Conservation (phyloP, 2,329 filamentous ascomycete genomes). For the Epichloe elymi region DNA sequence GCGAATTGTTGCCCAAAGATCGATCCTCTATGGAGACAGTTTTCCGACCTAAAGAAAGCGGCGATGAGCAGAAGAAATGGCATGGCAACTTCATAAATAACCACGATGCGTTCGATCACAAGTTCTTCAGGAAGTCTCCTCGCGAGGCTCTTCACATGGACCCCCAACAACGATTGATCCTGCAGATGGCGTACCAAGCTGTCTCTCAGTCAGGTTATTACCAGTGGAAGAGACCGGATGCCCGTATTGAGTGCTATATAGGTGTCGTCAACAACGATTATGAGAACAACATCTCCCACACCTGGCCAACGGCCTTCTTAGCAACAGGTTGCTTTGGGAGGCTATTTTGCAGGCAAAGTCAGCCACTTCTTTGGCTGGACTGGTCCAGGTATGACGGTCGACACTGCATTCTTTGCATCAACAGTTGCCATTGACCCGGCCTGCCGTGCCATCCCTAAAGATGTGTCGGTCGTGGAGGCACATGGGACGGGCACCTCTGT, state of each 20-base stretch:
- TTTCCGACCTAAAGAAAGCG: not conserved
- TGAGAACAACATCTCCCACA: slow-evolving; percentile 1
- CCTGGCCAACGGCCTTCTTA: not conserved
- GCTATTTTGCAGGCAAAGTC: slow-evolving; percentile 4
- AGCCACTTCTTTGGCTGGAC: slow-evolving; percentile 3
- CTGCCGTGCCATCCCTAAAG: slow-evolving; percentile 33
- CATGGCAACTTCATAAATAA: slow-evolving; percentile 37
- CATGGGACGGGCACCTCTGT: slow-evolving; percentile 81
- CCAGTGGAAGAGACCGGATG: not conserved
- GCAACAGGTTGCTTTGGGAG: not conserved
- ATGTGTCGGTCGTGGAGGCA: slow-evolving; percentile 76
- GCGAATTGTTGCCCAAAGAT: slow-evolving; percentile 5
- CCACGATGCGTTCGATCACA: slow-evolving; percentile 52
- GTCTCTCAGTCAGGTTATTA: not conserved
- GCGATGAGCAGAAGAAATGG: not conserved
- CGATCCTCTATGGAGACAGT: not conserved
- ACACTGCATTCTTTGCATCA: slow-evolving; percentile 6
- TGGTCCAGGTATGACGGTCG: slow-evolving; percentile 4
- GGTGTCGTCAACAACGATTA: slow-evolving; percentile 4
- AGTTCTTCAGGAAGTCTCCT: slow-evolving; percentile 61
- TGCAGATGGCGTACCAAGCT: slow-evolving; percentile 1
- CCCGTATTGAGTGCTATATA: slow-evolving; percentile 1
- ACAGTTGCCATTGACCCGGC: slow-evolving; percentile 2
- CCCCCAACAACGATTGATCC: slow-evolving; percentile 20
- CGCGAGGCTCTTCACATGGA: slow-evolving; percentile 48